Conservation (phyloP, 257 asterid species). For the Paulownia fortunei region DNA sequence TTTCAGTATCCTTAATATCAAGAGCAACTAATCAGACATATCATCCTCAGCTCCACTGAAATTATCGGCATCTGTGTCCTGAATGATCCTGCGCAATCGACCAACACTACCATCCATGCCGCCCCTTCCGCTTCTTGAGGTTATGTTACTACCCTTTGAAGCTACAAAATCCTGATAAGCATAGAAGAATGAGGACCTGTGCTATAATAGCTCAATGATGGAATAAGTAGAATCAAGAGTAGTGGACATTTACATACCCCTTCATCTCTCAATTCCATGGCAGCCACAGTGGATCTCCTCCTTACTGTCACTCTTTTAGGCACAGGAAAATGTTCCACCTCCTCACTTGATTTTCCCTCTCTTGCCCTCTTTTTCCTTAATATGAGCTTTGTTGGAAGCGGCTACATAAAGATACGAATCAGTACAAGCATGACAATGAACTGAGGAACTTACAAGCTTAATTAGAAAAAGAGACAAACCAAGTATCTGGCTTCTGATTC, state of each 20-base stretch:
- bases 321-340: slow-evolving; percentile 76
- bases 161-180: slow-evolving; percentile 58
- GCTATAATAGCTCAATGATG: neutral
- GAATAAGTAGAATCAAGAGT: neutral
- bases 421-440: neutral
- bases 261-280: slow-evolving; percentile 62
- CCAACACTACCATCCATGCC: slow-evolving; percentile 45
- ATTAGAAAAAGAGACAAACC: slow-evolving; percentile 41
- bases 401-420: slow-evolving; percentile 47
- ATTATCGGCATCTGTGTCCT: slow-evolving; percentile 63
- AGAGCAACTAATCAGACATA: slow-evolving; percentile 62
- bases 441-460: neutral
- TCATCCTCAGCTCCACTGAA: slow-evolving; percentile 77
- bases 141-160: slow-evolving; percentile 45
- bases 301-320: slow-evolving; percentile 76
- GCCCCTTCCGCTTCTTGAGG: slow-evolving; percentile 53
- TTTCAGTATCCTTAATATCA: slow-evolving; percentile 11
- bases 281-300: slow-evolving; percentile 60
- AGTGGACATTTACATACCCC: slow-evolving; percentile 48
- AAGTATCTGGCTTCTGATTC: slow-evolving; percentile 66
- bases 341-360: slow-evolving; percentile 81
- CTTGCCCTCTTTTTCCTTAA: slow-evolving; percentile 81
- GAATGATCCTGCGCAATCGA: slow-evolving; percentile 42
- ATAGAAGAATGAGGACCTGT: slow-evolving; percentile 7
- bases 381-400: slow-evolving; percentile 54